Conservation (phyloP, 345 rosid genomes). For the Turnera subulata region DNA sequence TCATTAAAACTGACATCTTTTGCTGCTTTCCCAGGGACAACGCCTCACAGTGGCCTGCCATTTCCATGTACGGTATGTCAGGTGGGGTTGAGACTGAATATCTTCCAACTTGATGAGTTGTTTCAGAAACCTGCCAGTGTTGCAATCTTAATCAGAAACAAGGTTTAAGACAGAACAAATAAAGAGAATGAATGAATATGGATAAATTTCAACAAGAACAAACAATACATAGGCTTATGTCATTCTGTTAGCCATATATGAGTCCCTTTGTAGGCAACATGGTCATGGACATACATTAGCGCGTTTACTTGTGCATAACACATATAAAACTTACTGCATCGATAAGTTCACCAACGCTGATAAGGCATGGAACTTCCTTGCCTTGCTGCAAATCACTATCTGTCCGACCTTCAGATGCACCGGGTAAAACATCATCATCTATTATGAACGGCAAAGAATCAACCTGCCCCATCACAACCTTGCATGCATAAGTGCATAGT, state of each 20-base stretch:
- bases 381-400: conserved; percentile 23
- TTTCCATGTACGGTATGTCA: conserved; percentile 57
- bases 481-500: background rate
- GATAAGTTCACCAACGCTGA: conserved; percentile 59
- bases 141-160: conserved; percentile 1
- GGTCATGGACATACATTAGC: no score
- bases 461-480: conserved; percentile 28
- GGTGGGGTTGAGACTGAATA: conserved; percentile 47
- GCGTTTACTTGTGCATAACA: no score
- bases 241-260: no score
- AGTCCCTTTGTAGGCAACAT: no score
- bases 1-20: conserved; percentile 58
- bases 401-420: conserved; percentile 37
- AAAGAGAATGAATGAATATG: background rate
- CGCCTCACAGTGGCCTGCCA: conserved; percentile 75
- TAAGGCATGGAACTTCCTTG: conserved; percentile 32
- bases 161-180: background rate
- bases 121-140: conserved; percentile 44
- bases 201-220: background rate
- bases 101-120: conserved; percentile 59
- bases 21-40: conserved; percentile 59
- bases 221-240: background rate
- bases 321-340: conserved; percentile 40
- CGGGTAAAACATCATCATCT: conserved; percentile 31
- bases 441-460: conserved; percentile 31